Evolutionary conservation across 2,329 filamentous ascomycete species (phyloP).

Genomic region (Pestalotiopsis sp.): DNA sequence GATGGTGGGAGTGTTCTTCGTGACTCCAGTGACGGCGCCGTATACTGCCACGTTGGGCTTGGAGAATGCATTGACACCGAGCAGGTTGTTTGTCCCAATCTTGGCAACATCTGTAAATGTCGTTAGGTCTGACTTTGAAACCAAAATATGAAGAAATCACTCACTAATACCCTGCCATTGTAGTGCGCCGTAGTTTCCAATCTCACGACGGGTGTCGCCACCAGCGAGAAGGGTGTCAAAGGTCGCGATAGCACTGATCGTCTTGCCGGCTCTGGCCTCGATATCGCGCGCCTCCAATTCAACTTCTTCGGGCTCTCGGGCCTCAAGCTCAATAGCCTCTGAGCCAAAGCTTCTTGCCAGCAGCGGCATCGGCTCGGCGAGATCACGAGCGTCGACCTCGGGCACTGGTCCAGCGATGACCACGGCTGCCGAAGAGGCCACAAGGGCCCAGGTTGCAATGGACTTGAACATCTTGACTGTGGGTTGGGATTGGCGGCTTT

Average conservation of each 20-base stretch:
- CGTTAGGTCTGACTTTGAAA: not conserved
- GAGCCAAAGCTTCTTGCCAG: not conserved
- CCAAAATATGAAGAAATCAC: not conserved
- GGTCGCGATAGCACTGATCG: not conserved
- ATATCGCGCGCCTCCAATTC: not conserved
- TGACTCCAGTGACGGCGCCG: not conserved
- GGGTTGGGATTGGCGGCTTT: not conserved
- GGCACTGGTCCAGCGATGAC: not conserved
- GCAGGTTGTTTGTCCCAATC: not conserved
- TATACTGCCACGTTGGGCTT: conserved; percentile 1
- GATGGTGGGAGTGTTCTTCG: not conserved
- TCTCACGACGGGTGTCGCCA: not conserved
- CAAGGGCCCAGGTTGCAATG: not conserved
- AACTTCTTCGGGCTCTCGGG: not conserved
- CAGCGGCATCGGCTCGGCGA: not conserved
- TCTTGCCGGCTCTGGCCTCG: not conserved
- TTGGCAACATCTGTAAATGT: not conserved
- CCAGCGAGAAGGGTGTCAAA: not conserved
- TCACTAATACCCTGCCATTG: not conserved
- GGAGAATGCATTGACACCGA: not conserved
- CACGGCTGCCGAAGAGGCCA: not conserved
- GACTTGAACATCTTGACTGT: not conserved
- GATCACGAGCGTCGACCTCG: not conserved
- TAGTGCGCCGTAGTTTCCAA: not conserved
- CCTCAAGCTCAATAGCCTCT: not conserved